Conservation (phyloP, 495 filamentous ascomycete genomes). For the Aspergillus campestris region DNA sequence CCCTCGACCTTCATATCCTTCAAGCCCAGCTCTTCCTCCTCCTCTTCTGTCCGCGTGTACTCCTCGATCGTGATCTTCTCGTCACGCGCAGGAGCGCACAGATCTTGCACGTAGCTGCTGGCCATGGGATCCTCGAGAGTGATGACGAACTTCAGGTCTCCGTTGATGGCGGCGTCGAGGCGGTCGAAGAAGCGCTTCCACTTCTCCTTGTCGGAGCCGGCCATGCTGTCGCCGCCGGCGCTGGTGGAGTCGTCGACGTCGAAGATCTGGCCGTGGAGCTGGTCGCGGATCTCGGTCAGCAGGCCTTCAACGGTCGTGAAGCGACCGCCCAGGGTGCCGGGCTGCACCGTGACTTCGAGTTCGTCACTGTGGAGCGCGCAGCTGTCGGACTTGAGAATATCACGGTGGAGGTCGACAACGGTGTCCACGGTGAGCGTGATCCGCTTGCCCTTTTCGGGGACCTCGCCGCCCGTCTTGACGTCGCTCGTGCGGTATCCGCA, state of each 20-base stretch:
- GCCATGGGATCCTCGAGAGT: slow-evolving; percentile 83
- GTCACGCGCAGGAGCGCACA: slow-evolving; percentile 63
- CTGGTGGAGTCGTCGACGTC: slow-evolving; percentile 49
- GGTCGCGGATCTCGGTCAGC: slow-evolving; percentile 85
- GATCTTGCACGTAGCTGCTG: slow-evolving; percentile 86
- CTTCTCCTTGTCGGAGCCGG: slow-evolving; percentile 47
- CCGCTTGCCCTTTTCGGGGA: slow-evolving; percentile 77
- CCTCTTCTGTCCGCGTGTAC: slow-evolving; percentile 79
- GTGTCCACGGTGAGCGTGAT: slow-evolving; percentile 71
- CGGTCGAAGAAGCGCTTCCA: slow-evolving; percentile 77
- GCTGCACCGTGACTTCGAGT: slow-evolving; percentile 72
- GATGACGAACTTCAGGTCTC: slow-evolving; percentile 76
- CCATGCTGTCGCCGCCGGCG: slow-evolving; percentile 68
- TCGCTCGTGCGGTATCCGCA: slow-evolving; percentile 95
- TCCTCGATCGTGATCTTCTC: slow-evolving; percentile 74
- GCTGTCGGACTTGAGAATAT: slow-evolving; percentile 95
- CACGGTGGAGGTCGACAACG: slow-evolving; percentile 71
- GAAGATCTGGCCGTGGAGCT: slow-evolving; percentile 79
- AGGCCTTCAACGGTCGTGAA: slow-evolving; percentile 97
- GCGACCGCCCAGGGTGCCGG: slow-evolving; percentile 88
- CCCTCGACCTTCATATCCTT: slow-evolving; percentile 87
- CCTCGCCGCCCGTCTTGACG: slow-evolving; percentile 89
- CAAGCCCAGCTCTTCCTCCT: slow-evolving; percentile 85
- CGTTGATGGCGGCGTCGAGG: slow-evolving; percentile 69
- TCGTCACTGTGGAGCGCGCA: slow-evolving; percentile 79